phyloP scores from a whole-genome alignment of 306 rosid species.

The Senna siamea region DNA sequence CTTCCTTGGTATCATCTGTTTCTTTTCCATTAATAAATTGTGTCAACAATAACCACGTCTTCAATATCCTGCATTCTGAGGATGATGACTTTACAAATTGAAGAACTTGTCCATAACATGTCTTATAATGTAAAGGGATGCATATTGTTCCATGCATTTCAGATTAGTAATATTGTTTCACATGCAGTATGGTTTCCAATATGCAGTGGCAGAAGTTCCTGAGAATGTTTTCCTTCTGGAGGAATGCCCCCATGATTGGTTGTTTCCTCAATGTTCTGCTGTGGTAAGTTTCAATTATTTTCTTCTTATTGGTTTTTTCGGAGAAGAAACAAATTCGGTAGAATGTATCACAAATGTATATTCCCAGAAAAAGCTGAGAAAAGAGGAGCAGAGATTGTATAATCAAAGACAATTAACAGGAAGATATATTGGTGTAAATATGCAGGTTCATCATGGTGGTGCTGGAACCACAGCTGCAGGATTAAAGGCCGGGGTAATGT shows the following conservation, averaged over 20 bases:
- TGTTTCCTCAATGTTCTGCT: constrained; percentile 95
- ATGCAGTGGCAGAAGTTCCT: constrained; percentile 74
- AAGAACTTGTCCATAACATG: neutral
- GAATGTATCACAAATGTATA: neutral
- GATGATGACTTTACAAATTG: constrained; percentile 21
- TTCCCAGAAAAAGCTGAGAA: constrained; percentile 23
- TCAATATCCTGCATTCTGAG: constrained; percentile 21
- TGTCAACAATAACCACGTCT: neutral
- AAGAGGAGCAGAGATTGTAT: neutral
- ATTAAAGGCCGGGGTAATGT: constrained; percentile 89
- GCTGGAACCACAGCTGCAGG: constrained; percentile 99
- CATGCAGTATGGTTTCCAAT: constrained; percentile 32
- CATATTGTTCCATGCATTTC: constrained; percentile 27
- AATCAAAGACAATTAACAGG: constrained; percentile 21
- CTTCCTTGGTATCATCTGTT: neutral
- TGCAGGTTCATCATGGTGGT: constrained; percentile 99
- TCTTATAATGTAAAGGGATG: neutral
- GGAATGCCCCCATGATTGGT: constrained; percentile 98
- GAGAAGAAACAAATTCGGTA: constrained; percentile 6
- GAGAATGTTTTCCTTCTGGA: constrained; percentile 75
- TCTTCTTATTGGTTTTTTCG: constrained; percentile 3
- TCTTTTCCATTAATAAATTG: constrained; percentile 12
- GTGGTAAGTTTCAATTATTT: constrained; percentile 66
- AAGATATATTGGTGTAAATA: constrained; percentile 24
- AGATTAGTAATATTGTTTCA: constrained; percentile 24